Percentiles rank a stretch among this genome's conserved stretches.
Conservation (phyloP, 1,139 yeast species). For the Protomyces arabidopsidicola region DNA sequence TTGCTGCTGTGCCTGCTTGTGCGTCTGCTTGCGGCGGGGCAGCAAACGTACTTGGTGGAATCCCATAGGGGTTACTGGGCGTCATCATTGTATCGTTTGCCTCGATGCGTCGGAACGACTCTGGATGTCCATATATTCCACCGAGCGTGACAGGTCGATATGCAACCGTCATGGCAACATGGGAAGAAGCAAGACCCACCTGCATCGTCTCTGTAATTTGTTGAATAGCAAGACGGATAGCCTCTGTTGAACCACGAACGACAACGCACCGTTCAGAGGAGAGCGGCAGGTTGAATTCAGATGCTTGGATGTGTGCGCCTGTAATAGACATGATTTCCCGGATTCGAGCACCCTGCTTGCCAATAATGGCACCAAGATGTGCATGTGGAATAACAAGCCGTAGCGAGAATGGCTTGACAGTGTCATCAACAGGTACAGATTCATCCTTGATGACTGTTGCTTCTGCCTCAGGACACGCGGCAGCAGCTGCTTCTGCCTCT, state of each 20-base stretch:
- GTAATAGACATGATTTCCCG: constrained; percentile 80
- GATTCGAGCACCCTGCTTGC: constrained; percentile 69
- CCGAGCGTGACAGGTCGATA: constrained; percentile 33
- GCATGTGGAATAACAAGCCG: constrained; percentile 72
- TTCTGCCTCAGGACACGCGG: too few relatives aligned
- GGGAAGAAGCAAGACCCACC: constrained; percentile 53
- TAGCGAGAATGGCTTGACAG: constrained; percentile 53
- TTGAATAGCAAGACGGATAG: constrained; percentile 77
- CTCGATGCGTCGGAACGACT: constrained; percentile 23
- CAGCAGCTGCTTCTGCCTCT: not conserved
- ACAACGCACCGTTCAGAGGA: constrained; percentile 75
- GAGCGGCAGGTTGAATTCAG: constrained; percentile 66
- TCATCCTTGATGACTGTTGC: not conserved
- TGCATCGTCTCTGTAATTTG: constrained; percentile 64
- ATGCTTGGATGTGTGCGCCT: constrained; percentile 74
- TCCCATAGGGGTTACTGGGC: constrained; percentile 32
- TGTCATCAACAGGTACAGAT: constrained; percentile 42
- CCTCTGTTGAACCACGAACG: constrained; percentile 78
- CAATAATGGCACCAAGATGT: constrained; percentile 76
- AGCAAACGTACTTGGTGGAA: constrained; percentile 36
- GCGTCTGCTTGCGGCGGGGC: constrained; percentile 34
- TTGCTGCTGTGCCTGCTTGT: constrained; percentile 26
- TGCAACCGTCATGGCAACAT: constrained; percentile 24
- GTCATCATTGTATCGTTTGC: constrained; percentile 33
- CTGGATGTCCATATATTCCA: constrained; percentile 34